Conservation (phyloP, 352 stramenopile species). For the Globisporangium echinulatum region DNA sequence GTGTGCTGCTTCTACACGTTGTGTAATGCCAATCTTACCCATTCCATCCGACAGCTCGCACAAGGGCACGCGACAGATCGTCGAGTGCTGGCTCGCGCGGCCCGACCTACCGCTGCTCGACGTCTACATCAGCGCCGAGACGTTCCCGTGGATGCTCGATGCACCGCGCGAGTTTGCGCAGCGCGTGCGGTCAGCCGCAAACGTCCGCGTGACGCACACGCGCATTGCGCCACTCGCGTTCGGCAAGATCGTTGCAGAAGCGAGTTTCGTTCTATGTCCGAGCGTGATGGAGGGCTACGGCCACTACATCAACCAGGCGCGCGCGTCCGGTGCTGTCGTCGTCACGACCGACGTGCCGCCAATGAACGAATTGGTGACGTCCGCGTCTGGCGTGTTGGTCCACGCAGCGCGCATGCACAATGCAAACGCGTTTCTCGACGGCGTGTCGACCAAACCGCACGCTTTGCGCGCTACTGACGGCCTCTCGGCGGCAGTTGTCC, state of each 20-base stretch:
- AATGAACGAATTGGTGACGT: constrained; percentile 52
- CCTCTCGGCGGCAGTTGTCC: constrained; percentile 24
- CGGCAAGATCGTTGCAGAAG: constrained; percentile 28
- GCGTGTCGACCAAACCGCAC: constrained; percentile 17
- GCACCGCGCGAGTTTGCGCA: constrained; percentile 10
- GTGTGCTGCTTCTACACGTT: too few relatives aligned
- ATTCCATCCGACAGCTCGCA: background rate
- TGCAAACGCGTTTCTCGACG: constrained; percentile 27
- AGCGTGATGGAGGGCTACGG: constrained; percentile 57
- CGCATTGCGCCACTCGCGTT: too few relatives aligned
- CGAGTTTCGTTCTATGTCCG: constrained; percentile 41
- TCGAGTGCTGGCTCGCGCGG: constrained; percentile 42
- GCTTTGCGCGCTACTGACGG: constrained; percentile 21
- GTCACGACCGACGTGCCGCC: constrained; percentile 36
- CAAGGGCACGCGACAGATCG: constrained; percentile 40
- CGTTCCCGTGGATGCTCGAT: constrained; percentile 13
- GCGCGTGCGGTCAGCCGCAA: constrained; percentile 16
- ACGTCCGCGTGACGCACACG: constrained; percentile 14
- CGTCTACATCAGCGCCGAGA: constrained; percentile 22
- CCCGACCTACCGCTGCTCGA: constrained; percentile 36
- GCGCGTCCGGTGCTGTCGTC: constrained; percentile 32
- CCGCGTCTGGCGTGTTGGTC: constrained; percentile 26
- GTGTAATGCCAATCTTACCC: too few relatives aligned
- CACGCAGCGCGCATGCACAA: constrained; percentile 2
- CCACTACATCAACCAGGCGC: constrained; percentile 64